Evolutionary conservation across 371 early-diverging fungal genomes (phyloP), one percentile per base, ranked within the genome.

Genomic region (Mucor irregularis): DNA sequence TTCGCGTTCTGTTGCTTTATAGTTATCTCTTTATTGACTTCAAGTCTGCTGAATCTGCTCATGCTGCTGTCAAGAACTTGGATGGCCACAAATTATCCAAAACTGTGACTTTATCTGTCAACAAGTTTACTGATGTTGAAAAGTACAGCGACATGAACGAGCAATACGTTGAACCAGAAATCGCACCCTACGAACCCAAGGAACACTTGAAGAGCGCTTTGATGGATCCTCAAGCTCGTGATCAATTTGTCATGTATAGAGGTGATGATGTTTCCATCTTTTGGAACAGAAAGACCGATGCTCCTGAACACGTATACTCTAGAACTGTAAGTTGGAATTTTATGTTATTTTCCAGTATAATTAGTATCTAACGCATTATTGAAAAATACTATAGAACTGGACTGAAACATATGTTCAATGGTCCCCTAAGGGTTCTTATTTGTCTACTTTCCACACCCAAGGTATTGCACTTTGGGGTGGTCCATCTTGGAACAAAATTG

Each of bases 391-490:
- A 22, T 64, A 87, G 86, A 84, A 92, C 83, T 97, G 97, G 97
- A 94, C 96, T 42, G 97, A 96, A 62, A 86, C 84, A 39, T 94
- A 93, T 68, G 88, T 95, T 34, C 81, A 89, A 68, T 98, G 98
- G 97, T 96, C 97, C 10, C 94, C 98, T 13, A 78, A 83, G 28
- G 98, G 99, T 47, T 90, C 93, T 22, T 99, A 93, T 71, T 81
- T 99, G 48, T 83, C 90, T 39, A 95, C 97, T 30, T 84, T 95
- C 84, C 98, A 98, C 71, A 84, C 86, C 52, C 94, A 90, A 71
- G 98, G 98, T 60, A 86, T 97, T 48, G 95, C 85, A 21, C 83
- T 99, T 53, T 99, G 97, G 97, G 97, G 99, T 67, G 97, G 97
- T 29, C 85, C 90, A n/a, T 85, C 87, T 37, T 96, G 91, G 90